phyloP scores from a whole-genome alignment of 2,329 filamentous ascomycete genomes.

The Colletotrichum lentis region DNA sequence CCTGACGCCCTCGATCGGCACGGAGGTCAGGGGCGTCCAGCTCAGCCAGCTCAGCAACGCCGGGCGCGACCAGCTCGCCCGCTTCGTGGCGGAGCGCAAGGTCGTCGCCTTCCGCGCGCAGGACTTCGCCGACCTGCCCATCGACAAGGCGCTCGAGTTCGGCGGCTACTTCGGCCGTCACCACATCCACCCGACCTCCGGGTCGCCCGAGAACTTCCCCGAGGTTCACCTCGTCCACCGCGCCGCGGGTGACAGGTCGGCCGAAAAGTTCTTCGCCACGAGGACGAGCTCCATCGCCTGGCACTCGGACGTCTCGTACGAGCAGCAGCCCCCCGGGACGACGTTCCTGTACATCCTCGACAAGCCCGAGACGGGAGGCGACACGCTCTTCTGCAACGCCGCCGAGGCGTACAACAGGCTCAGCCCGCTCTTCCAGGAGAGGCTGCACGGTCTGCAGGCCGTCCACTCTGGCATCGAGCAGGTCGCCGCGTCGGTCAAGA shows the following conservation, averaged over 20 bases:
- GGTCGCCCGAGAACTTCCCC: constrained; percentile 70
- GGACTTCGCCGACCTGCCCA: constrained; percentile 68
- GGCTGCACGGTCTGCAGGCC: constrained; percentile 35
- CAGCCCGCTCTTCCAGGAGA: constrained; percentile 78
- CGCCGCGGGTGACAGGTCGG: constrained; percentile 60
- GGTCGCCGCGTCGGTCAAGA: constrained; percentile 33
- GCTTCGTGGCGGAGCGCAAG: constrained; percentile 71
- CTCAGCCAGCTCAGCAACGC: constrained; percentile 67
- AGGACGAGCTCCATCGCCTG: constrained; percentile 84
- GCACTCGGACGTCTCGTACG: constrained; percentile 90
- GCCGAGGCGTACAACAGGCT: constrained; percentile 83
- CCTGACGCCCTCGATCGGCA: constrained; percentile 70
- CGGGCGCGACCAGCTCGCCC: constrained; percentile 72
- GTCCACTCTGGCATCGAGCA: constrained; percentile 36
- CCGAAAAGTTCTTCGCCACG: constrained; percentile 67
- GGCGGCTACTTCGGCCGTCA: constrained; percentile 74
- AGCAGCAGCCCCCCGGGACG: constrained; percentile 86
- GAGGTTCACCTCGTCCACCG: constrained; percentile 75
- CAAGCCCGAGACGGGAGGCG: constrained; percentile 79
- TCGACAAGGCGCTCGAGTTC: constrained; percentile 69
- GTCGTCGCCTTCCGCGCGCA: constrained; percentile 75
- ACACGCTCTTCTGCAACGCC: constrained; percentile 83
- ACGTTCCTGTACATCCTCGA: constrained; percentile 92
- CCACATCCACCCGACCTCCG: constrained; percentile 77
- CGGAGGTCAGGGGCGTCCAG: constrained; percentile 70